Evolutionary conservation across 768 basidiomycete genomes (phyloP).

Genomic region (Tulasnella calospora): DNA sequence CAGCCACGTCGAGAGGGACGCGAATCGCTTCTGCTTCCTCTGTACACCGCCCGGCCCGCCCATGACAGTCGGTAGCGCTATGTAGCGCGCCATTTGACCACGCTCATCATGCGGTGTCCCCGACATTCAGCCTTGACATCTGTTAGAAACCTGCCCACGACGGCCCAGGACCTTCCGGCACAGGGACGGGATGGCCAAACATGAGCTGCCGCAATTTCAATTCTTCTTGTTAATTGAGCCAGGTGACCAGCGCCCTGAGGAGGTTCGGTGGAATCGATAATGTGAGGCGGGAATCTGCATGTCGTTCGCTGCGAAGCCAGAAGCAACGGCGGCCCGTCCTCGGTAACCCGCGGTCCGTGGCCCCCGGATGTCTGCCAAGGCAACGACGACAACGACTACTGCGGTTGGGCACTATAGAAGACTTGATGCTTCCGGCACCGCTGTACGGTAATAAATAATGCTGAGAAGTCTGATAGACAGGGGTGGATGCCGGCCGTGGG

Average conservation of each 20-base stretch:
- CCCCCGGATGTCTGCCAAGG: background rate
- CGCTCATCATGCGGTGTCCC: background rate
- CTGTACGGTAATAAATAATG: background rate
- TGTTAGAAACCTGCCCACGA: background rate
- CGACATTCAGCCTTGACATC: background rate
- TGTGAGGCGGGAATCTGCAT: background rate
- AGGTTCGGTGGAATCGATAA: slow-evolving; percentile 1
- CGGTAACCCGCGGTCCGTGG: slow-evolving; percentile 8
- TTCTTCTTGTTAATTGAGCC: background rate
- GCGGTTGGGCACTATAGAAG: background rate
- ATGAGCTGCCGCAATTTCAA: background rate
- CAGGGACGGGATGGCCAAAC: background rate
- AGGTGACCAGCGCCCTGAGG: background rate
- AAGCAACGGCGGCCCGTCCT: slow-evolving; percentile 6
- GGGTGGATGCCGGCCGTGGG: background rate
- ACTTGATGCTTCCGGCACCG: background rate
- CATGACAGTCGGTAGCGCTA: background rate
- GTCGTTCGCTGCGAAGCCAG: background rate
- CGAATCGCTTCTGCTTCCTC: slow-evolving; percentile 12
- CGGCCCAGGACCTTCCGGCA: background rate
- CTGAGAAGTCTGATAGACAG: background rate
- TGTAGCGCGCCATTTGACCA: background rate
- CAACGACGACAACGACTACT: background rate
- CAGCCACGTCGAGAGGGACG: background rate
- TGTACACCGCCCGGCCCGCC: slow-evolving; percentile 6